Base-by-base conservation (phyloP, 768 basidiomycete genomes). In the Pleurotus sapidus region DNA sequence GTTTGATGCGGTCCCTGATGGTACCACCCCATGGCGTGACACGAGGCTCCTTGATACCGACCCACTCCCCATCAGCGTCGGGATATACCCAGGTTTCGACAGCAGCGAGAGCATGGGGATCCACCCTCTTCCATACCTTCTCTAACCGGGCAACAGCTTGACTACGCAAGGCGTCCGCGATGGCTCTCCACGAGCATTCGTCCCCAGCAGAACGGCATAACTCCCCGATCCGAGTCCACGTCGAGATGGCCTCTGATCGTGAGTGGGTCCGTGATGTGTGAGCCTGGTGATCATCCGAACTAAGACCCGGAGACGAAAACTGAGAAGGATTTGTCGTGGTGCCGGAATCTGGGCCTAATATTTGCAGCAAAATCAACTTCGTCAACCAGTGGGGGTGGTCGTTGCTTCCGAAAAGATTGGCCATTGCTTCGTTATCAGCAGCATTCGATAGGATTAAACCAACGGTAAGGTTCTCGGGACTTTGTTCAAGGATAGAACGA, bases 341-440 rank as follows among this genome's bases (percentile, higher is more conserved):
- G 55, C 64, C 69, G 6, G 78, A 73, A 63, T 89, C 88, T 0
- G 79, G 77, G 23, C 82, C 84, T 11, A 93, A 77, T 11, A 92
- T 80, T 65, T 91, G 90, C 45, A 86, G 67, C 1, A 94, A 68
- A 5, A 93, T 71, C 3, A 89, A 69, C 63, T 82, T 86, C 12
- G 92, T 93, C 42, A 93, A 73, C 91, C 91, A 94, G 66, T 94
- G 88, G 1, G 90, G 89, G 43, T 75, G 77, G 4, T 84, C 84
- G 25, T 89, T 86, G 57, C 73, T 86, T 5, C 91, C 90, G 60
- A 89, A 84, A 15, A 92, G 77, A 20, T 74, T 72, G 14, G 67
- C 56, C 18, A 65, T 62, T 15, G 65, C 60, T 25, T 55, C 66
- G 8, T 59, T 51, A n/a, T 57, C 42, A 1, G 53, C 51, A 20